A percentile compares a stretch with the other conserved stretches of the same genome.
These are phyloP conservation scores for Penicillium robsamsonii DNA, from an alignment of 495 filamentous ascomycete genomes.

Conservation along the genomic window DNA sequence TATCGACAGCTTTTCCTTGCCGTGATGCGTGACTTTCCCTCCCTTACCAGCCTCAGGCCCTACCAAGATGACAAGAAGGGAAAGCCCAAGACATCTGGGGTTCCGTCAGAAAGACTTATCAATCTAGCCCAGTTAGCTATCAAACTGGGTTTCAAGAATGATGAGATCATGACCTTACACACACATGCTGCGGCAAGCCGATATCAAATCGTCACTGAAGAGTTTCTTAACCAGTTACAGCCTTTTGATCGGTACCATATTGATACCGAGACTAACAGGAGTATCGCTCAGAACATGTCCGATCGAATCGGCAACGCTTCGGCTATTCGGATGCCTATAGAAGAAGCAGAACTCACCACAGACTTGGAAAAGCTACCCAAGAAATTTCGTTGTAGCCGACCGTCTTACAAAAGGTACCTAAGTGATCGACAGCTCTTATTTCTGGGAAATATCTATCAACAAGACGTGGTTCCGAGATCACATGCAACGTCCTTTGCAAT, in stretches of 20 bases:
- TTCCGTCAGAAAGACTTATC: background rate
- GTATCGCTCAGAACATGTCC: background rate
- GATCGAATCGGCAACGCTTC: background rate
- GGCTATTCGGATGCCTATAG: background rate
- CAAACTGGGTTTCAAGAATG: background rate
- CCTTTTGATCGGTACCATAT: background rate
- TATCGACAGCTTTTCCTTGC: slow-evolving; percentile 9
- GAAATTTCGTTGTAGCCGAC: background rate
- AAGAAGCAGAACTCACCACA: background rate
- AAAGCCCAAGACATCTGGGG: background rate
- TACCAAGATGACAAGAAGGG: background rate
- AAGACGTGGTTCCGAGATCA: slow-evolving; percentile 1
- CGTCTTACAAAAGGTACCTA: background rate
- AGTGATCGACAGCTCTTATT: slow-evolving; percentile 3
- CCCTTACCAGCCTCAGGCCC: slow-evolving; percentile 1
- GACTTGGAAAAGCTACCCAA: background rate
- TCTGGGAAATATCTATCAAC: background rate
- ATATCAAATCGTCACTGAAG: slow-evolving; percentile 1
- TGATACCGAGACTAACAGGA: background rate
- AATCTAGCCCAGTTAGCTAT: slow-evolving; percentile 1
- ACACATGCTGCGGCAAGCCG: background rate
- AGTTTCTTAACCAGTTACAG: slow-evolving; percentile 1
- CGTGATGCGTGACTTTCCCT: slow-evolving; percentile 3
- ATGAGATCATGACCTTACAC: background rate
- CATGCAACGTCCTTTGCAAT: slow-evolving; percentile 4